Evolutionary conservation across 163 green algal species (phyloP).

Genomic region (Scenedesmus sp.): DNA sequence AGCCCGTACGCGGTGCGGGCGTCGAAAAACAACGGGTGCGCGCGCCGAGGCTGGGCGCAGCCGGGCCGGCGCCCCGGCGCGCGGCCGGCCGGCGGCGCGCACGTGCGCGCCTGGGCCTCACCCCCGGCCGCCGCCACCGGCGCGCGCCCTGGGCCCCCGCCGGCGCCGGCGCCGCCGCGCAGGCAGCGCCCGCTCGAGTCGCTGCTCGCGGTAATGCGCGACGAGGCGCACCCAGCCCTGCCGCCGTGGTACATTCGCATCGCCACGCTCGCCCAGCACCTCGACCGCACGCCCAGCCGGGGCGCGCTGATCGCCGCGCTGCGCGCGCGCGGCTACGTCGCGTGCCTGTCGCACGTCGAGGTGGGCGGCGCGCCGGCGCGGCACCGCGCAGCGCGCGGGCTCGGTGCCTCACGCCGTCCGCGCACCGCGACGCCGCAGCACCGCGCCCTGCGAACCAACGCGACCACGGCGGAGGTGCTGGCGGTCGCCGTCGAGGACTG

Average conservation of each 20-base stretch:
- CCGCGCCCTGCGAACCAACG: constrained; percentile 48
- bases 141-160: not conserved
- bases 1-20: constrained; percentile 16
- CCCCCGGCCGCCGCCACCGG: not conserved
- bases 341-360: constrained; percentile 54
- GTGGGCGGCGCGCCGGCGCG: not conserved
- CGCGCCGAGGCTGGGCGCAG: not conserved
- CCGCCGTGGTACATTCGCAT: constrained; percentile 52
- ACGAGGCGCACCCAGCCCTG: constrained; percentile 53
- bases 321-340: constrained; percentile 43
- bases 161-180: not conserved
- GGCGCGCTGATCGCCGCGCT: constrained; percentile 54
- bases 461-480: constrained; percentile 48
- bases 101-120: not conserved
- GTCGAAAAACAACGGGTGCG: constrained; percentile 47
- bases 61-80: too few species aligned
- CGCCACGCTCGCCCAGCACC: constrained; percentile 26
- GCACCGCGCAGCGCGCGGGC: not conserved
- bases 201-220: constrained; percentile 48
- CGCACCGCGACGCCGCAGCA: constrained; percentile 22
- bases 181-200: constrained; percentile 48
- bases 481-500: constrained; percentile 44
- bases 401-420: too few species aligned
- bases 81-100: not conserved
- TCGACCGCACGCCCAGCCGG: constrained; percentile 44